Conservation (phyloP, 1,139 yeast species). For the Suhomyces kunorum region DNA sequence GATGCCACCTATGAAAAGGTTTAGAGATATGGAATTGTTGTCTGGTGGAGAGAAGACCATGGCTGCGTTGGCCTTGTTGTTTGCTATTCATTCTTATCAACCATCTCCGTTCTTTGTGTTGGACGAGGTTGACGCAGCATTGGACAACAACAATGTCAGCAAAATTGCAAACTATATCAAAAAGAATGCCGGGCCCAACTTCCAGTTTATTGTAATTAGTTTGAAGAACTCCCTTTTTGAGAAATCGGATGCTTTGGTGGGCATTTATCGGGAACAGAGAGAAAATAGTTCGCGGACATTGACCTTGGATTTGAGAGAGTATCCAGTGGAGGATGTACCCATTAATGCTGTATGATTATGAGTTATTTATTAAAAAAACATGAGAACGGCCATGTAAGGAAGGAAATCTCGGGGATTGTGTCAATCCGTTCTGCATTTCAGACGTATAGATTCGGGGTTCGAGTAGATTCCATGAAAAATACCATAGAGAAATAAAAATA, state of each 20-base stretch:
- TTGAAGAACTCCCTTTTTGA: constrained; percentile 86
- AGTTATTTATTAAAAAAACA: not conserved
- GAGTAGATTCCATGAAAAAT: no score
- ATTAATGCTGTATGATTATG: constrained; percentile 5
- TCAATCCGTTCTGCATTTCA: no score
- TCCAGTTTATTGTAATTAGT: constrained; percentile 93
- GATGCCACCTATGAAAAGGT: constrained; percentile 95
- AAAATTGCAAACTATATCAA: constrained; percentile 82
- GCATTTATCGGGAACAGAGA: constrained; percentile 84
- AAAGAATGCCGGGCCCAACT: constrained; percentile 71
- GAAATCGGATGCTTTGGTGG: constrained; percentile 87
- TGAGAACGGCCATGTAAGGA: no score
- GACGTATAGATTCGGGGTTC: no score
- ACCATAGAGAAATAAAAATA: no score
- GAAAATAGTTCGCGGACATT: constrained; percentile 76
- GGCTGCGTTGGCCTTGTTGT: constrained; percentile 89
- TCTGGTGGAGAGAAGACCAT: constrained; percentile 98
- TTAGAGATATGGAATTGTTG: constrained; percentile 86
- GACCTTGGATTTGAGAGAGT: constrained; percentile 70
- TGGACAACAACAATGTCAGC: constrained; percentile 85
- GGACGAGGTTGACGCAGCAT: constrained; percentile 97
- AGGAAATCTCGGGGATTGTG: no score
- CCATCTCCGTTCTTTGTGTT: constrained; percentile 96
- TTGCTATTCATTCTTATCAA: constrained; percentile 86
- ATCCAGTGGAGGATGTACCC: constrained; percentile 44